A percentile compares a stretch with the other conserved stretches of the same genome.
Conservation (phyloP, 345 rosid species). For the Salix suchowensis region DNA sequence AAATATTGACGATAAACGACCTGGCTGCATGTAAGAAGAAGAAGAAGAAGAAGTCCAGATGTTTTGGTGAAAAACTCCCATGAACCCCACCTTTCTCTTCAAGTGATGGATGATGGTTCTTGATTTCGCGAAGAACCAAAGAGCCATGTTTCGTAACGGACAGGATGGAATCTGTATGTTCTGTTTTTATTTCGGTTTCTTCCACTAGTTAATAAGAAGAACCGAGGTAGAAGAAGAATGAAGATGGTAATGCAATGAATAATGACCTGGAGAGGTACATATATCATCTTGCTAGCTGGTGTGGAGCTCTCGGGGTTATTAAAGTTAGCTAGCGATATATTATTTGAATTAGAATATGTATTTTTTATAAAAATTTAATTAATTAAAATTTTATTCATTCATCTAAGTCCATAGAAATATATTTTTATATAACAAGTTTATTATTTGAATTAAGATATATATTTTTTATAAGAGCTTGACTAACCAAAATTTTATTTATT, state of each 20-base stretch:
- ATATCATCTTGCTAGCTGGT: neutral
- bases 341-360: too few species aligned
- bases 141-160: conserved; percentile 24
- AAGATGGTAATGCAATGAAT: neutral
- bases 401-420: too few species aligned
- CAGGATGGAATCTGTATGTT: neutral
- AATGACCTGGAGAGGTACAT: neutral
- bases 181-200: too few species aligned
- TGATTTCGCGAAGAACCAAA: conserved; percentile 40
- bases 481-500: too few species aligned
- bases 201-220: neutral
- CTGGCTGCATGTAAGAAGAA: neutral
- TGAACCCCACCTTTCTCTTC: conserved; percentile 18
- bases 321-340: too few species aligned
- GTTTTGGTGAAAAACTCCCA: conserved; percentile 5
- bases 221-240: neutral
- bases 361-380: too few species aligned
- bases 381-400: too few species aligned
- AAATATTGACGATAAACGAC: neutral
- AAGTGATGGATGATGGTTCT: conserved; percentile 25
- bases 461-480: too few species aligned
- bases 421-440: too few species aligned
- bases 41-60: neutral
- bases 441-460: too few species aligned
- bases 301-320: too few species aligned